Conservation (phyloP, 2,329 filamentous ascomycete species). For the Ciborinia camelliae region DNA sequence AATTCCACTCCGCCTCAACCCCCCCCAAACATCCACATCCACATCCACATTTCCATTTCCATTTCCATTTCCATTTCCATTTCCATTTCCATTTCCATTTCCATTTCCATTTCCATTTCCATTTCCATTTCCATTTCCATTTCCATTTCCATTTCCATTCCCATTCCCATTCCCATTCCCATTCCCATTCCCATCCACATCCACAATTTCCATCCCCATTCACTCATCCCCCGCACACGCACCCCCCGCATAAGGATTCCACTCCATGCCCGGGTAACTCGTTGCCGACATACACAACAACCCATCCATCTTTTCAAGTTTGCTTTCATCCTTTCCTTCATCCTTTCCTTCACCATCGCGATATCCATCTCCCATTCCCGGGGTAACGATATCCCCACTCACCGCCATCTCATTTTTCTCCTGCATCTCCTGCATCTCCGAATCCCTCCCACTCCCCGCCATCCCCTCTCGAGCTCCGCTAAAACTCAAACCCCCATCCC, state of each 20-base stretch:
- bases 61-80: not conserved
- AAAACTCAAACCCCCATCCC: not conserved
- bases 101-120: not conserved
- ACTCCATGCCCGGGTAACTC: constrained; percentile 68
- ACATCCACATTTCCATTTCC: not conserved
- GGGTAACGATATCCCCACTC: not conserved
- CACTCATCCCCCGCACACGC: not conserved
- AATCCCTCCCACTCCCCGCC: no score
- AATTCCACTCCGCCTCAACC: not conserved
- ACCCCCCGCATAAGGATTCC: constrained; percentile 34
- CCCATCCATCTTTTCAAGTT: constrained; percentile 38
- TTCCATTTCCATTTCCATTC: not conserved
- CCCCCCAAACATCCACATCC: no score
- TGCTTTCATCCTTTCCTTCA: constrained; percentile 22
- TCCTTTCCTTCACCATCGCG: constrained; percentile 38
- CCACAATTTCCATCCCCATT: no score
- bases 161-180: no score
- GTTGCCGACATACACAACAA: constrained; percentile 61
- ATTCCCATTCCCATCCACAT: not conserved
- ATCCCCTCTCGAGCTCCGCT: not conserved
- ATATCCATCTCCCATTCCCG: constrained; percentile 19
- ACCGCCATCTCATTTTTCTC: not conserved
- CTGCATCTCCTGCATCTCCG: no score
- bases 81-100: no score
- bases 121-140: not conserved